Evolutionary conservation across 83 land plant genomes (phyloP).

Genomic region (Picea mariana): DNA sequence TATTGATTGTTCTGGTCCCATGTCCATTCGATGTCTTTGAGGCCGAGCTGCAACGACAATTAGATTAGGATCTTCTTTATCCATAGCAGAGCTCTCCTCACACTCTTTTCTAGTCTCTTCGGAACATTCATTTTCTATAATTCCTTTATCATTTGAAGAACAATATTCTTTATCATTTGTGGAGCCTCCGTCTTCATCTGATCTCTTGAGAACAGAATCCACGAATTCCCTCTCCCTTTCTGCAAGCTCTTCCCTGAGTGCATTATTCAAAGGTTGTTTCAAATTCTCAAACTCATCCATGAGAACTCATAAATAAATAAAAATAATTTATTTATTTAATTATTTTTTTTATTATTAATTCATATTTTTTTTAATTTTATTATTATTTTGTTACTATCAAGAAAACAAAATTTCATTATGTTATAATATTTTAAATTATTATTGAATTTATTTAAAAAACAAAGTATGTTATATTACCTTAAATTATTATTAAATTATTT

Average conservation of each 20-base stretch:
- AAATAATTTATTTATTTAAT: no score
- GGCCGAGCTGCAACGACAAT: conserved; percentile 35
- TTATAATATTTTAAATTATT: no score
- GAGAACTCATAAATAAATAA: no score
- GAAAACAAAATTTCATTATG: no score
- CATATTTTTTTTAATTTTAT: no score
- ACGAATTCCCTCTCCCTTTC: conserved; percentile 9
- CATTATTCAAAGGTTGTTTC: conserved; percentile 59
- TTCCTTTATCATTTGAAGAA: not conserved
- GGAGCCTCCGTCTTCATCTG: conserved; percentile 8
- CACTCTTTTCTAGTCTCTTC: not conserved
- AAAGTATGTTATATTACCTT: no score
- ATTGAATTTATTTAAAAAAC: no score
- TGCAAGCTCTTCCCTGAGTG: conserved; percentile 71
- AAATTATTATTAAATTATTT: no score
- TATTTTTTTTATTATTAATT: no score
- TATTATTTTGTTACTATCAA: no score
- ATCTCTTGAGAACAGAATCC: not conserved
- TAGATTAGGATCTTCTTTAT: not conserved
- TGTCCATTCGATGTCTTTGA: no score
- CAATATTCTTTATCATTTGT: conserved; percentile 4
- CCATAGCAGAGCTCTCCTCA: not conserved
- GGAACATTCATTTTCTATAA: conserved; percentile 3
- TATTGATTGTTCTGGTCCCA: no score
- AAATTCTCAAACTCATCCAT: conserved; percentile 94